Conservation (phyloP, 441 rosid species). For the Erodium moschatum region DNA sequence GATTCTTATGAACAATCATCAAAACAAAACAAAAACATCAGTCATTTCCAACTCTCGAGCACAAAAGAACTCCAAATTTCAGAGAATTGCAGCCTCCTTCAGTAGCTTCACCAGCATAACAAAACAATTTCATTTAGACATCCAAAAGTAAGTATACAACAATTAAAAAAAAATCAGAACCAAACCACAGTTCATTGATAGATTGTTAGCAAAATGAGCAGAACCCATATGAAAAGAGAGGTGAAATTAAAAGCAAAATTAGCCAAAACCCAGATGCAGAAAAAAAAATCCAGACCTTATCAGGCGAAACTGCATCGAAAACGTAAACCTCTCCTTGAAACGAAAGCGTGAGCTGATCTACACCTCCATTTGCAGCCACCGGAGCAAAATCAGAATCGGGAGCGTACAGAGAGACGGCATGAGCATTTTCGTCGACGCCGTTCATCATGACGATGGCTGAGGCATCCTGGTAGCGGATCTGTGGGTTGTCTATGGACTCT, state of each 20-base stretch:
- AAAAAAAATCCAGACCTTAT: slow-evolving; percentile 21
- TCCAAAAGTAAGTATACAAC: neutral
- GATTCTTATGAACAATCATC: neutral
- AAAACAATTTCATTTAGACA: neutral
- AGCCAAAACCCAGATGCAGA: neutral
- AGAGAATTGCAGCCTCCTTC: neutral
- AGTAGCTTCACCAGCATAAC: neutral
- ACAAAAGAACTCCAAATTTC: neutral
- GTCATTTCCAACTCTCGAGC: slow-evolving; percentile 2
- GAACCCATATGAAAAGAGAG: neutral
- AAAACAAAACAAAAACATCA: neutral
- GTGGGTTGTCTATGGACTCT: slow-evolving; percentile 31
- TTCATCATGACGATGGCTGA: slow-evolving; percentile 14
- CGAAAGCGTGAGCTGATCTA: slow-evolving; percentile 29
- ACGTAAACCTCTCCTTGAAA: slow-evolving; percentile 35
- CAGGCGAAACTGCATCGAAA: slow-evolving; percentile 27
- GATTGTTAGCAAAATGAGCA: neutral
- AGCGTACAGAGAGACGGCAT: slow-evolving; percentile 19
- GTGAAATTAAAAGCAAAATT: neutral
- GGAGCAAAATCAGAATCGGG: slow-evolving; percentile 22
- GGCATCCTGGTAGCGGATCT: slow-evolving; percentile 25
- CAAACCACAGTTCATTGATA: neutral
- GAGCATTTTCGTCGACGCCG: slow-evolving; percentile 27
- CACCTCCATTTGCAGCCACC: slow-evolving; percentile 19
- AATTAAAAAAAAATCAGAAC: neutral